Base-by-base conservation (phyloP, 2,329 filamentous ascomycete species). In the Aspergillus fumigatiaffinis region DNA sequence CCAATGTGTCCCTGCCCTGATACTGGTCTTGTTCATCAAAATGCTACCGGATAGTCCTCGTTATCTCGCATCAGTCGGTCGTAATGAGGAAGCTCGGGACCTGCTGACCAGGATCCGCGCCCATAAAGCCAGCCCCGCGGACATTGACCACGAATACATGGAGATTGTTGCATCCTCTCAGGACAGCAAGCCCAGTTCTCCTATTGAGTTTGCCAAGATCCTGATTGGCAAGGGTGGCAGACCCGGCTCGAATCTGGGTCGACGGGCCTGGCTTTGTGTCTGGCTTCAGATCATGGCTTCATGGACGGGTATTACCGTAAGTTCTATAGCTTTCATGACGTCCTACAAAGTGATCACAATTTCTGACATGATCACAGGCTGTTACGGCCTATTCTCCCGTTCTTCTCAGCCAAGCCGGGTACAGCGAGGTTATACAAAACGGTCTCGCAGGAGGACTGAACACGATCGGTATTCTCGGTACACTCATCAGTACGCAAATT, bases 381-480 rank as follows among this genome's bases (percentile, higher is more conserved):
- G 63, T 79, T 38, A 80, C 73, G 9, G 70, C 70, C 7, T 73
- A 72, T 52, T 70, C 70, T 3, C 70, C 71, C 0, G 56, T 61
- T 21, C 63, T 72, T 12, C 60, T 72, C 4, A 53, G 62, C 5
- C 68, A 68, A 38, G 70, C 70, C n/a, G 70, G 59, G 61, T 72
- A 72, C 47, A 78, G 79, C 54, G 73, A 59, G 44, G 60, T 69
- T 26, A 68, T 60, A 9, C 67, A 78, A 55, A 79, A 77, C 52
- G 77, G 80, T 38, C 75, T 83, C 9, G 76, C 80, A 1, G 81
- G 81, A 5, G 77, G 79, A 5, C 66, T 82, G 17, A 83, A 82
- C 65, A 82, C 79, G 0, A 73, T 83, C 51, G 80, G 80, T 12
- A 79, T 83, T 26, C 59, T 81, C 2, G 80, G 79, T 1, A 83